Evolutionary conservation across 495 filamentous ascomycete genomes (phyloP).

Genomic region (Letharia columbiana): DNA sequence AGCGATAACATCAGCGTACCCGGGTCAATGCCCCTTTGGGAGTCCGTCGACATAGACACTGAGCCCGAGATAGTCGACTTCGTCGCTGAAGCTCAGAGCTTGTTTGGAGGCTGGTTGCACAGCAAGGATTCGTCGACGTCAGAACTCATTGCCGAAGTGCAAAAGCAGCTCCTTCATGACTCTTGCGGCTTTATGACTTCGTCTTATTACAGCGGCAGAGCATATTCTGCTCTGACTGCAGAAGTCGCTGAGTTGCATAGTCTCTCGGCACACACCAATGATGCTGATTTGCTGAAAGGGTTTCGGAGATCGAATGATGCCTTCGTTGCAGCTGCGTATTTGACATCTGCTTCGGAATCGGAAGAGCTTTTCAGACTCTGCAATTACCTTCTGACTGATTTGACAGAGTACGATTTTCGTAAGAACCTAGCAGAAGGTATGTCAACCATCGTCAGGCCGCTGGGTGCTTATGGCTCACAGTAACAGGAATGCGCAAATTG

Average conservation of each 20-base stretch:
- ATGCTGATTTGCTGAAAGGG: constrained; percentile 17
- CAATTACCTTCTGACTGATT: constrained; percentile 52
- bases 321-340: constrained; percentile 41
- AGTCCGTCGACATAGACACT: constrained; percentile 37
- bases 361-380: constrained; percentile 33
- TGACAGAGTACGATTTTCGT: constrained; percentile 44
- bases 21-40: constrained; percentile 49
- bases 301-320: constrained; percentile 31
- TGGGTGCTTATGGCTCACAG: constrained; percentile 21
- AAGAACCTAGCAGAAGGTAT: constrained; percentile 36
- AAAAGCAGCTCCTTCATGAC: constrained; percentile 19
- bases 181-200: constrained; percentile 17
- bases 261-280: constrained; percentile 6
- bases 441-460: constrained; percentile 14
- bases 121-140: background rate
- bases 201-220: constrained; percentile 29
- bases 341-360: constrained; percentile 30
- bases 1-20: constrained; percentile 55
- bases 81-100: constrained; percentile 45
- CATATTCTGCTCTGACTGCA: constrained; percentile 23
- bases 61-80: constrained; percentile 55
- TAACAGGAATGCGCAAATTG: constrained; percentile 43
- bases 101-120: constrained; percentile 28
- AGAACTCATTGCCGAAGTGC: constrained; percentile 20
- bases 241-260: constrained; percentile 27